Base-by-base conservation (phyloP, 257 asterid species). In the Solanum arcanum region DNA sequence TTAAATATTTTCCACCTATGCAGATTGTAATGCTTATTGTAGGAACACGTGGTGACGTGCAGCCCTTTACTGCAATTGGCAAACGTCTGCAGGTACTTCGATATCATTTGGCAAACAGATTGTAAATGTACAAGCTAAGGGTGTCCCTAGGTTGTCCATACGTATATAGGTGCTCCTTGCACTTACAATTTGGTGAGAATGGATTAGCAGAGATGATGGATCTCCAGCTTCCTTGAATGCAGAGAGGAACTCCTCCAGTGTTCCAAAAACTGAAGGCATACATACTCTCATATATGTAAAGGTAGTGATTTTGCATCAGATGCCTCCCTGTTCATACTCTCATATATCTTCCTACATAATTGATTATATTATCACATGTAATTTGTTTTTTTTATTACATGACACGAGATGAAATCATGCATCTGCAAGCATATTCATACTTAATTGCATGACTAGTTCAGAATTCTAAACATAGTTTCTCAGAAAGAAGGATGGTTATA, bases 21-120 rank as follows among this genome's bases (percentile, higher is more conserved):
- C 98, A 95, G 89, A 94, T 96, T 85, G 99, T 94, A 60, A 94
- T 96, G 90, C 99, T 96, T 86, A 96, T 96, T 86, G 98, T 96
- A 88, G 99, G 98, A 89, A 96, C 99, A 77, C 94, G 98, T 75
- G 99, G 99, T 74, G 99, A 96, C 88, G 98, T 96, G 85, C 99
- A 95, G 91, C 99, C 99, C 44, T 95, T 96, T 93, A 94, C 94
- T 89, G 99, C 99, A 77, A 96, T 96, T 91, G 99, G 98, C 59
- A 96, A 95, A 90, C 88, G 90, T 39, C 90, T 95, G 59, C 98
- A 95, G 98, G 98, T 94, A 91, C 42, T 78, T 78, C 6, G 11
- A 78, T 31, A 78, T 78, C 84, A 78, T 78, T 78, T 29, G 84
- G 42, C 18, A 27, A 78, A 46, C 66, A 46, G 27, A 78, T 78